Evolutionary conservation across 768 basidiomycete species (phyloP), one percentile per base, ranked within the genome.

Genomic region (Mycena indigotica): DNA sequence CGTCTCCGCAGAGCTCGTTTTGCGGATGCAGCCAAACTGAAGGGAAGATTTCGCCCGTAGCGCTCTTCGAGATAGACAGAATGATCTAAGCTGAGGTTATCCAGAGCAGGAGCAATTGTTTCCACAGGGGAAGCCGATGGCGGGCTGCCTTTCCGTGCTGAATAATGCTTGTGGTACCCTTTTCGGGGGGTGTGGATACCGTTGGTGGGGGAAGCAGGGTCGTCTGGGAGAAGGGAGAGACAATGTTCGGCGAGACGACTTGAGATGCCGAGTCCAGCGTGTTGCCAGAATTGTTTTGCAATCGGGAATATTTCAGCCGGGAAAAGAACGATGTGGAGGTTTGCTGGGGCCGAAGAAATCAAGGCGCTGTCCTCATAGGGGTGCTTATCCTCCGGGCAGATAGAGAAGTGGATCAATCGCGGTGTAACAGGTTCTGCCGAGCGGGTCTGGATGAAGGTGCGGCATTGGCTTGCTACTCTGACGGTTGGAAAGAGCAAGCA

Each of bases 281-380:
- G 96, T 64, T 98, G 95, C 96, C 96, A 98, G 72, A 95, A 98
- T 70, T 93, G 82, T 69, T 91, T 96, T 6, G 92, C 93, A 5
- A 88, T 69, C 8, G 80, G 66, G 64, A 81, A 87, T 3, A 81
- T 71, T 3, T 84, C 79, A 2, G 75, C 70, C 5, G 87, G 85
- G 69, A 95, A 92, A 16, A 99, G 73, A 1, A 87, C 87, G 62
- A 95, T 90, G 69, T 96, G 88, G 1, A 99, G 79, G 56, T 91
- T 85, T 35, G 83, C 73, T 60, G 80, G 75, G 46, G 68, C 57
- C 48, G 66, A 55, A 25, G 66, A 56, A 45, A 53, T 58, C 65
- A 63, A 67, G 25, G 57, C 58, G 55, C 72, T 64, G 57, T 67
- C 66, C 32, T 71, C 69, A 23, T 61, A 57, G 24, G 70, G 62